phyloP scores from a whole-genome alignment of 768 basidiomycete species.

The Pisolithus sp. region DNA sequence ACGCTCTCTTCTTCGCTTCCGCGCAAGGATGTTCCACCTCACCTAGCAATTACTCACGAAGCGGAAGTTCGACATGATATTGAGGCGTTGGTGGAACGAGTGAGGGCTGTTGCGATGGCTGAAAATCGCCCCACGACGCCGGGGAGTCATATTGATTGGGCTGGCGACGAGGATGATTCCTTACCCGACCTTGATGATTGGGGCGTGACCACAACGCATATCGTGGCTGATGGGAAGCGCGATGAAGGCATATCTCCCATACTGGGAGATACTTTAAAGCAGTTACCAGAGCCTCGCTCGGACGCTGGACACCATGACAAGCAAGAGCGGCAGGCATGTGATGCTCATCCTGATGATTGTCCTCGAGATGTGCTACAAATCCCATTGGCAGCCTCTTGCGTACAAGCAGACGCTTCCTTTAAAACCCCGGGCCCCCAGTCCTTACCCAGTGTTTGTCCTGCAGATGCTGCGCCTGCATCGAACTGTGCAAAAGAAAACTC shows the following conservation, averaged over 20 bases:
- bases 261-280: conserved; percentile 53
- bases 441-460: conserved; percentile 15
- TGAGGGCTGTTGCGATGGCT: conserved; percentile 67
- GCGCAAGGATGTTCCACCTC: conserved; percentile 56
- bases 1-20: conserved; percentile 16
- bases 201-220: conserved; percentile 52
- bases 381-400: conserved; percentile 7
- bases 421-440: conserved; percentile 3
- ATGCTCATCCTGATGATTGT: conserved; percentile 4
- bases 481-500: conserved; percentile 3
- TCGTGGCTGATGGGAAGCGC: conserved; percentile 20
- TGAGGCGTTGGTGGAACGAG: conserved; percentile 72
- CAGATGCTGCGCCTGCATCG: conserved; percentile 1
- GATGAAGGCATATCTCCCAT: conserved; percentile 59
- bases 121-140: conserved; percentile 61
- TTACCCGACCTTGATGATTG: conserved; percentile 83
- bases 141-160: conserved; percentile 84
- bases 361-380: conserved; percentile 4
- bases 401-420: not conserved
- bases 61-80: conserved; percentile 56
- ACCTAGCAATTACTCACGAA: conserved; percentile 34
- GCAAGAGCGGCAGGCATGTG: conserved; percentile 17
- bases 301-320: conserved; percentile 16
- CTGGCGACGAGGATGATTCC: conserved; percentile 75
- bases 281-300: conserved; percentile 47